Evolutionary conservation across 2,329 filamentous ascomycete genomes (phyloP).

Genomic region (Cladobotryum mycophilum): DNA sequence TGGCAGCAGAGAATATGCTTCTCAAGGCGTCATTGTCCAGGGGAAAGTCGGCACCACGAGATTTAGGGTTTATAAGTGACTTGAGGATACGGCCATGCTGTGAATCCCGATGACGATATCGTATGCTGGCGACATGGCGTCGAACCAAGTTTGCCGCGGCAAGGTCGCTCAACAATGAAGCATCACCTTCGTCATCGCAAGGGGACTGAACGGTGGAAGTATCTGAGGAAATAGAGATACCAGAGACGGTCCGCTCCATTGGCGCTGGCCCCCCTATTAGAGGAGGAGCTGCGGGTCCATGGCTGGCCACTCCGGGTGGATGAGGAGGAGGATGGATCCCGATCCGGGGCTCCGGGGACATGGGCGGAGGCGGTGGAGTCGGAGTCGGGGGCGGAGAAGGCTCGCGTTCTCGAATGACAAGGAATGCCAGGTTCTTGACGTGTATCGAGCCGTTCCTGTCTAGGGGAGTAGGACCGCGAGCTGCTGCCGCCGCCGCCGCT

Average conservation of each 20-base stretch:
- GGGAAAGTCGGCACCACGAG: constrained; percentile 39
- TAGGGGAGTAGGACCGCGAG: neutral
- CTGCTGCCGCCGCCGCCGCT: neutral
- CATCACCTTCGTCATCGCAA: constrained; percentile 25
- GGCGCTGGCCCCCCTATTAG: constrained; percentile 4
- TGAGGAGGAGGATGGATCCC: constrained; percentile 14
- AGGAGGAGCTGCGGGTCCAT: neutral
- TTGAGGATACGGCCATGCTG: constrained; percentile 52
- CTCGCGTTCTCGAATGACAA: constrained; percentile 33
- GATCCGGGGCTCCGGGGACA: constrained; percentile 17
- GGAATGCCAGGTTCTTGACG: constrained; percentile 29
- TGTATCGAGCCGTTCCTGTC: constrained; percentile 21
- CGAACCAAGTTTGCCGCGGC: constrained; percentile 44
- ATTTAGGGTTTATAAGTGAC: constrained; percentile 48
- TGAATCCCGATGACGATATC: constrained; percentile 40
- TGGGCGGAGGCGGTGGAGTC: constrained; percentile 11
- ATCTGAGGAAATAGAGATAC: constrained; percentile 41
- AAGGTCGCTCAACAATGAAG: constrained; percentile 35
- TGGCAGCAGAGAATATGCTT: constrained; percentile 54
- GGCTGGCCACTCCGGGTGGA: constrained; percentile 7
- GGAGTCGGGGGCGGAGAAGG: constrained; percentile 11
- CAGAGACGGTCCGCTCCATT: constrained; percentile 46
- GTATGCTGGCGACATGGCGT: constrained; percentile 36
- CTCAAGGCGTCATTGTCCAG: constrained; percentile 53
- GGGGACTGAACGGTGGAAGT: constrained; percentile 26